Evolutionary conservation across 306 rosid species (phyloP), one percentile per base, ranked within the genome.

Genomic region (Corylus heterophylla): DNA sequence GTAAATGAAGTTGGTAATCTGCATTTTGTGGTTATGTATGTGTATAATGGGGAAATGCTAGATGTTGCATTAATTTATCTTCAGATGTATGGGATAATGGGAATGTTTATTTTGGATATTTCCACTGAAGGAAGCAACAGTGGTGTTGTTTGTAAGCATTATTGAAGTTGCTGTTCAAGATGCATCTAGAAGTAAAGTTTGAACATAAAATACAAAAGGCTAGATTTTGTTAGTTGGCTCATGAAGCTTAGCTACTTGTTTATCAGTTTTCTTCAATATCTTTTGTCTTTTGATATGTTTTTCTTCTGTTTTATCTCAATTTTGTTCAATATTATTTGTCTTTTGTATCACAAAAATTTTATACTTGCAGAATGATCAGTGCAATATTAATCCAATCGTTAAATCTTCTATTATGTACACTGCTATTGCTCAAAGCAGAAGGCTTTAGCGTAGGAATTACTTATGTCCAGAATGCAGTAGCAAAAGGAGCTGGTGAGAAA

Each of bases 401-500:
- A 71, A 78, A 54, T 49, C 61, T 92, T 82, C 44, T 89, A 64
- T 83, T 76, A 54, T 88, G 79, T 74, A 68, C 75, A 8, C 76
- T 83, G 59, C 49, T 88, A 64, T 82, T 88, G 68, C 71, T 93
- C 71, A 82, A 78, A 80, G 73, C 81, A 54, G 90, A 87, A 59
- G 89, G 89, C 71, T 56, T 76, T 81, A 85, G 79, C 76, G 94
- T 95, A 20, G 91, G 87, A 68, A 90, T 95, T 67, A 91, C 97
- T 81, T 88, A 73, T 69, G 84, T 93, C 74, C 59, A 82, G 51
- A 83, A 39, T 11, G 98, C 99, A 3, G 90, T 90, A 20, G 75
- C 89, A 55, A 93, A 85, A 86, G 99, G 99, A 84, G 99, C 96
- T 1, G 98, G 98, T 95, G 80, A 89, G 93, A 83, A 82, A 67